phyloP scores from a whole-genome alignment of 108 stramenopile species.

The Cyclotella kingstonii region DNA sequence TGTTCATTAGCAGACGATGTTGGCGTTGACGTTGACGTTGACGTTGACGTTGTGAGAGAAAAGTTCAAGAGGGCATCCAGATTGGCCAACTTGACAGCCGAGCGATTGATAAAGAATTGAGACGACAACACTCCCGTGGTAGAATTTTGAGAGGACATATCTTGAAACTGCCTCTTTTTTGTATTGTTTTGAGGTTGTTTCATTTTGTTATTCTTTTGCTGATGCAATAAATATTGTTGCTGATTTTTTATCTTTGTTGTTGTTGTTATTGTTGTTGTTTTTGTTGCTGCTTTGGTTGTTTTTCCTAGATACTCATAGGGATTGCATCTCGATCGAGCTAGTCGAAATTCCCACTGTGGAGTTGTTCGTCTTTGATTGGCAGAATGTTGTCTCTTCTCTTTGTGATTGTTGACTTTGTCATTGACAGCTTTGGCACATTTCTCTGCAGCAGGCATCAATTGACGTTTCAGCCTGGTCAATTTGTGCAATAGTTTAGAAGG shows the following conservation, averaged over 20 bases:
- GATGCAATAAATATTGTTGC: too few species aligned
- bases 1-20: neutral
- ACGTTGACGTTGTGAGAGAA: conserved; percentile 34
- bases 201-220: too few species aligned
- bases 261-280: too few species aligned
- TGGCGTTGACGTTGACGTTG: too few species aligned
- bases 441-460: conserved; percentile 57
- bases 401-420: conserved; percentile 4
- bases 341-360: conserved; percentile 47
- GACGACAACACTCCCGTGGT: neutral
- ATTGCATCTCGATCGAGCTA: conserved; percentile 66
- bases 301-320: conserved; percentile 70
- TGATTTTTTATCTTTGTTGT: too few species aligned
- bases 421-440: conserved; percentile 36
- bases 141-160: conserved; percentile 46
- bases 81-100: conserved; percentile 85
- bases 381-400: neutral
- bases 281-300: neutral
- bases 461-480: conserved; percentile 50
- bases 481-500: too few species aligned
- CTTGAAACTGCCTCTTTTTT: conserved; percentile 41
- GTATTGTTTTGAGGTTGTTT: neutral
- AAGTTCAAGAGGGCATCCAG: conserved; percentile 72
- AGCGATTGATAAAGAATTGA: conserved; percentile 61
- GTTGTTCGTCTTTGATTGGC: conserved; percentile 3